These are phyloP conservation scores for Hansfordia pulvinata DNA, from an alignment of 2,329 filamentous ascomycete species.

Conservation along the genomic window DNA sequence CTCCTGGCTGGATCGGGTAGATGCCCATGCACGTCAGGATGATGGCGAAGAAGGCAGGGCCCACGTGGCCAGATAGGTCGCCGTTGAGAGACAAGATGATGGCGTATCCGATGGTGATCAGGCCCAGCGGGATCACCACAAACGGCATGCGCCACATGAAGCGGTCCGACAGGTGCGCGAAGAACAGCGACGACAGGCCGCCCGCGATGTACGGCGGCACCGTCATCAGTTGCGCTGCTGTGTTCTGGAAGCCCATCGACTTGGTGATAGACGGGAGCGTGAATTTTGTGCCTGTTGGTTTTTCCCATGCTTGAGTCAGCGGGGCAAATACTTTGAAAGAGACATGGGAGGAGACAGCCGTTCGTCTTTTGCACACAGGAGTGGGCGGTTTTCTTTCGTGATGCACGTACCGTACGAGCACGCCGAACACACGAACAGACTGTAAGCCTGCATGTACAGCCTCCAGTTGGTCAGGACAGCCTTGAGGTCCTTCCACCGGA, in stretches of 20 bases:
- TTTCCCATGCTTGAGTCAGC: too few species aligned
- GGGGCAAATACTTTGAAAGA: too few species aligned
- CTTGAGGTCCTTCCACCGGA: conserved; percentile 4
- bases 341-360: too few species aligned
- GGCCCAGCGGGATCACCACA: conserved; percentile 44
- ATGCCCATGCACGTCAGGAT: conserved; percentile 59
- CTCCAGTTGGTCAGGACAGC: conserved; percentile 5
- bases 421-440: conserved; percentile 14
- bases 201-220: conserved; percentile 47
- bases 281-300: conserved; percentile 15
- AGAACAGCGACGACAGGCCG: conserved; percentile 44
- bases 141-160: conserved; percentile 51
- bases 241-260: conserved; percentile 19
- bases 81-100: conserved; percentile 44
- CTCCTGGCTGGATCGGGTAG: conserved; percentile 33
- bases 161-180: conserved; percentile 54
- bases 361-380: background rate
- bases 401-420: conserved; percentile 9
- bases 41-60: conserved; percentile 50
- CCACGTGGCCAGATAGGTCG: conserved; percentile 23
- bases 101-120: conserved; percentile 49
- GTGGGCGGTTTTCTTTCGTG: too few species aligned
- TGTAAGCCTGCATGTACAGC: conserved; percentile 5
- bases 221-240: conserved; percentile 33
- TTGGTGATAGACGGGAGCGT: conserved; percentile 20